A percentile compares a stretch with the other conserved stretches of the same genome.
Evolutionary conservation across 352 stramenopile species (phyloP).

Genomic region (Phytopythium delawarense): DNA sequence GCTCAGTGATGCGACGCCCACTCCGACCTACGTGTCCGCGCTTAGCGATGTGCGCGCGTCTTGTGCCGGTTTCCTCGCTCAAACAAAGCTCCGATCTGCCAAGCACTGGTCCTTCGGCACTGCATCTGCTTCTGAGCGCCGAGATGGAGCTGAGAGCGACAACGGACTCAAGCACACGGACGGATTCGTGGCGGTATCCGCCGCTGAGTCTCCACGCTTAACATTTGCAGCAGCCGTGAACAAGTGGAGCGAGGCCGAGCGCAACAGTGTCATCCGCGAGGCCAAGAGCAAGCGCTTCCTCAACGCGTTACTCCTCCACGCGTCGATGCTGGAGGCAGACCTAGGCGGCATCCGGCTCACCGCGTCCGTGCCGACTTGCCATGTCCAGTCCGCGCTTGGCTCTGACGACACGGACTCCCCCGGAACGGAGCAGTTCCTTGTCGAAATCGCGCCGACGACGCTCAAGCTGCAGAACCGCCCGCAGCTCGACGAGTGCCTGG

Average conservation of each 20-base stretch:
- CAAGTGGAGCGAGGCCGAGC: slow-evolving; percentile 16
- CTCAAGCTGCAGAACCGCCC: slow-evolving; percentile 48
- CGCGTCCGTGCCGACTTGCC: slow-evolving; percentile 39
- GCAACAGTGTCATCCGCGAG: slow-evolving; percentile 15
- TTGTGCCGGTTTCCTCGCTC: slow-evolving; percentile 33
- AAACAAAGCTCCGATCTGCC: slow-evolving; percentile 2
- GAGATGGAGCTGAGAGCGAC: background rate
- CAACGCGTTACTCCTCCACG: slow-evolving; percentile 47
- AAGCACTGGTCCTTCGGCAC: background rate
- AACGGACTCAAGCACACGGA: background rate
- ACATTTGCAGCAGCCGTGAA: slow-evolving; percentile 5
- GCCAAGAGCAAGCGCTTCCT: slow-evolving; percentile 41
- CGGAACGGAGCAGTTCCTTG: slow-evolving; percentile 3
- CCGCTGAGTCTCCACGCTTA: slow-evolving; percentile 3
- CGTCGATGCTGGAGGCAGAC: slow-evolving; percentile 49
- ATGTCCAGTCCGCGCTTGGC: slow-evolving; percentile 22
- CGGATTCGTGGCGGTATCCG: slow-evolving; percentile 3
- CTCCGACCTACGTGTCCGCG: slow-evolving; percentile 28
- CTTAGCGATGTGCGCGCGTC: slow-evolving; percentile 42
- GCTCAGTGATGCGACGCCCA: background rate
- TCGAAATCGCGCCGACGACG: slow-evolving; percentile 12
- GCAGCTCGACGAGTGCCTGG: slow-evolving; percentile 44
- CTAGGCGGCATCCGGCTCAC: slow-evolving; percentile 39
- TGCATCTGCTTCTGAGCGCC: background rate
- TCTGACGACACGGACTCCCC: background rate